A percentile compares a stretch with the other conserved stretches of the same genome.
Evolutionary conservation across 768 basidiomycete genomes (phyloP).

Genomic region (Suillus placidus): DNA sequence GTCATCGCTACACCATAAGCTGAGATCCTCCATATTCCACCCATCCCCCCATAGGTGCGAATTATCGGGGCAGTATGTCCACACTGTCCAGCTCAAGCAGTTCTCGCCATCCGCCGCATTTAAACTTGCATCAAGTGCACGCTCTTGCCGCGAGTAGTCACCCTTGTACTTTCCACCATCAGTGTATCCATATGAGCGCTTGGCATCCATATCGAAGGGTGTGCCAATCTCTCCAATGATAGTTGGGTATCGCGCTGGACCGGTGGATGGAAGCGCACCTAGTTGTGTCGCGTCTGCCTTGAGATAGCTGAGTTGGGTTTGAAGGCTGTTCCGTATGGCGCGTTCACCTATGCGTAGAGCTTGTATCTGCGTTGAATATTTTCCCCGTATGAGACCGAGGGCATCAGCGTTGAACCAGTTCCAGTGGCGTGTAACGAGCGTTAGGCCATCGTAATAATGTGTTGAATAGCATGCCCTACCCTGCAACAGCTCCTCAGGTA

Average conservation of each 20-base stretch:
- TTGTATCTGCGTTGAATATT: slow-evolving; percentile 65
- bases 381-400: slow-evolving; percentile 85
- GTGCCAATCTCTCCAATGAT: slow-evolving; percentile 96
- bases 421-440: slow-evolving; percentile 91
- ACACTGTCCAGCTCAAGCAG: slow-evolving; percentile 77
- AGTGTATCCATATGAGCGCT: slow-evolving; percentile 80
- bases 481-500: slow-evolving; percentile 56
- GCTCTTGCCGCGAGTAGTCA: slow-evolving; percentile 77
- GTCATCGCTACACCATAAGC: slow-evolving; percentile 85
- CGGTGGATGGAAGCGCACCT: slow-evolving; percentile 33
- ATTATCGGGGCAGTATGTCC: slow-evolving; percentile 87
- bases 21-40: slow-evolving; percentile 97
- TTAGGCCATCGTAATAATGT: slow-evolving; percentile 96
- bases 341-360: slow-evolving; percentile 82
- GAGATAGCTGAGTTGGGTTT: slow-evolving; percentile 80
- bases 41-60: slow-evolving; percentile 90
- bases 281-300: slow-evolving; percentile 72
- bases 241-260: slow-evolving; percentile 62
- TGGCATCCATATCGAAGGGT: slow-evolving; percentile 92
- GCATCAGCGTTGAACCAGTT: slow-evolving; percentile 97
- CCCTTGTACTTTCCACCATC: slow-evolving; percentile 68
- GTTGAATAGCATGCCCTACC: slow-evolving; percentile 75
- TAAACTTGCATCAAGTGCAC: slow-evolving; percentile 84
- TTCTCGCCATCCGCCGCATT: slow-evolving; percentile 80
- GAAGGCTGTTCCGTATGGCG: slow-evolving; percentile 79